These are phyloP conservation scores for Lentithecium fluviatile DNA, from an alignment of 495 filamentous ascomycete genomes.

Conservation along the genomic window DNA sequence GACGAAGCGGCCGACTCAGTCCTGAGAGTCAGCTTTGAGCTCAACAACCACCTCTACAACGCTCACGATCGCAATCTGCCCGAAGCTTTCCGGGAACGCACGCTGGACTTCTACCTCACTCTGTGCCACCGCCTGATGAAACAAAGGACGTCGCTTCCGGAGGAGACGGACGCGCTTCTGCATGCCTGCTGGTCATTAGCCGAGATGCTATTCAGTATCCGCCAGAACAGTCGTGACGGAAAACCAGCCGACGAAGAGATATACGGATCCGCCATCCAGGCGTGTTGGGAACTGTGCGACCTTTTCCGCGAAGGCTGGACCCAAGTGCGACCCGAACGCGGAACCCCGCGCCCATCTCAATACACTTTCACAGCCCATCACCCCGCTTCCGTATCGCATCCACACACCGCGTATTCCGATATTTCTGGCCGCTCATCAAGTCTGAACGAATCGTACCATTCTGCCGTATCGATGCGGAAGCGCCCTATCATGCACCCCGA, in stretches of 20 bases:
- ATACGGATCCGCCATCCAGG: slow-evolving; percentile 80
- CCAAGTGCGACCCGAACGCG: slow-evolving; percentile 78
- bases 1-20: slow-evolving; percentile 81
- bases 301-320: slow-evolving; percentile 93
- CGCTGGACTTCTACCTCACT: slow-evolving; percentile 90
- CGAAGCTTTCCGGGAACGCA: slow-evolving; percentile 84
- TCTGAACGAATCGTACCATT: slow-evolving; percentile 36
- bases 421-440: slow-evolving; percentile 47
- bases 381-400: slow-evolving; percentile 21
- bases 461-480: slow-evolving; percentile 22
- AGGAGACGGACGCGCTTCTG: slow-evolving; percentile 78
- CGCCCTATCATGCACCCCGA: slow-evolving; percentile 58
- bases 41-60: slow-evolving; percentile 93
- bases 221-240: slow-evolving; percentile 74
- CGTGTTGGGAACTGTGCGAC: slow-evolving; percentile 94
- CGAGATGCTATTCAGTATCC: slow-evolving; percentile 90
- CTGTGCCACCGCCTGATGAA: slow-evolving; percentile 93
- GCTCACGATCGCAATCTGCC: slow-evolving; percentile 82
- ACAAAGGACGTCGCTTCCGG: slow-evolving; percentile 71
- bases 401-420: slow-evolving; percentile 40
- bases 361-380: slow-evolving; percentile 57
- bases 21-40: slow-evolving; percentile 84
- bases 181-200: slow-evolving; percentile 87
- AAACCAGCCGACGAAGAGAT: slow-evolving; percentile 76
- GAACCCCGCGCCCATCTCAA: slow-evolving; percentile 81